A percentile compares a stretch with the other conserved stretches of the same genome.
phyloP scores from a whole-genome alignment of 441 rosid species.

The Syzygium malaccense region DNA sequence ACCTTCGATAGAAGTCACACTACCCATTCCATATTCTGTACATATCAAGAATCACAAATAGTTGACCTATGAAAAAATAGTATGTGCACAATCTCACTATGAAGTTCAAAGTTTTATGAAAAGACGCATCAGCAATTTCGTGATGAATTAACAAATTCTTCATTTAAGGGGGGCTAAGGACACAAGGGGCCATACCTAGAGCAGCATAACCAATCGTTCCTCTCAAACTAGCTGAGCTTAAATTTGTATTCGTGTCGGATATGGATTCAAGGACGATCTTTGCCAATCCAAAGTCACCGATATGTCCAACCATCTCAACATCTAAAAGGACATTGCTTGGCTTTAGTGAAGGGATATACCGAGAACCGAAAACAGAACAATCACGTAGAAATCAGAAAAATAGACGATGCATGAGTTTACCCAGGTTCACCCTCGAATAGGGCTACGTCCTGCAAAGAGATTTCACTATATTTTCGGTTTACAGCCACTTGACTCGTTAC shows the following conservation, averaged over 20 bases:
- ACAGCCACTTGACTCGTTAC: too few relatives aligned
- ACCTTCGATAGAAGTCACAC: not conserved
- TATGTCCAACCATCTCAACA: not conserved
- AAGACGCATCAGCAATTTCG: not conserved
- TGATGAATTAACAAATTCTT: not conserved
- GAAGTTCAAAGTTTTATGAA: not conserved
- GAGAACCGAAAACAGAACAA: too few relatives aligned
- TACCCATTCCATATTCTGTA: not conserved
- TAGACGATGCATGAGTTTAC: too few relatives aligned
- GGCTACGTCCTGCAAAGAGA: too few relatives aligned
- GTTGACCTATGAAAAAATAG: not conserved
- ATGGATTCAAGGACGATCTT: not conserved
- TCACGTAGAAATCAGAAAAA: too few relatives aligned
- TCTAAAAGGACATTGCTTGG: not conserved
- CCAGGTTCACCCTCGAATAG: too few relatives aligned
- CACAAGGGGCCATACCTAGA: not conserved
- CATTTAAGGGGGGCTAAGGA: not conserved
- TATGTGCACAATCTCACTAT: not conserved
- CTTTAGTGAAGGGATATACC: not conserved
- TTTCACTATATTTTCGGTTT: too few relatives aligned
- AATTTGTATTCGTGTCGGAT: accelerated
- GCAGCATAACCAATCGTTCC: not conserved
- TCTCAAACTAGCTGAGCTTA: not conserved
- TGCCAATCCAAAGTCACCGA: not conserved
- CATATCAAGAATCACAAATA: not conserved